Evolutionary conservation across 352 stramenopile species (phyloP), one percentile per base, ranked within the genome.

Genomic region (Globisporangium middletonii): DNA sequence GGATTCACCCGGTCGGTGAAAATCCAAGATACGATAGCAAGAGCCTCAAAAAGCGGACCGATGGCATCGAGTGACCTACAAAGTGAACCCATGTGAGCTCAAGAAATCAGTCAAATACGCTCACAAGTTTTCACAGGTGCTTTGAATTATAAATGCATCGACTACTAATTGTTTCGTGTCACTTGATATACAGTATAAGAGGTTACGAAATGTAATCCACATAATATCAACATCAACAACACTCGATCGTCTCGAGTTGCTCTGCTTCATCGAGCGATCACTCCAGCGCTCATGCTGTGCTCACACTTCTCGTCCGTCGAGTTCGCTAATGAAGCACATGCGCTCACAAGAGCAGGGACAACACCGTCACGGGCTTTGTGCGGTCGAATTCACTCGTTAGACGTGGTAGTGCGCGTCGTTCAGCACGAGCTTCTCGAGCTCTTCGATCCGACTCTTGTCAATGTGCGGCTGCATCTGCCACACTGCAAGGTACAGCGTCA

Each of bases 381-480:
- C 23, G 9, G 45, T 44, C 11, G 16, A 59, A 23, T 27, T 3
- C n/a, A 8, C 2, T 13, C 19, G 33, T 60, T 19, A 61, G 16
- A 55, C 4, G 38, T 65, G 62, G 55, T 90, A 88, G 47, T 88
- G 73, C 16, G 59, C 50, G 35, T 89, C 81, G 51, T 88, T 83
- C 56, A 84, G 69, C 48, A 92, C 67, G 33, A 89, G 53, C 38
- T 70, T 66, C 51, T 85, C 65, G 9, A 92, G 62, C 63, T 92
- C 81, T 16, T 88, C 76, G 8, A 92, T 67, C 23, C 79, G 82
- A 41, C 59, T 52, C 8, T 71, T 71, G 57, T 90, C 70, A 37
- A 94, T 69, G 35, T 88, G 79, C 16, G 84, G 80, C 71, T 94
- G 84, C 84, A 94, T 94, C 65, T 94, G 82, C 84, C 84, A 92